Percentiles rank a stretch among this genome's conserved stretches.
Evolutionary conservation across 2,329 filamentous ascomycete genomes (phyloP).

Genomic region (Epichloe hybrida): DNA sequence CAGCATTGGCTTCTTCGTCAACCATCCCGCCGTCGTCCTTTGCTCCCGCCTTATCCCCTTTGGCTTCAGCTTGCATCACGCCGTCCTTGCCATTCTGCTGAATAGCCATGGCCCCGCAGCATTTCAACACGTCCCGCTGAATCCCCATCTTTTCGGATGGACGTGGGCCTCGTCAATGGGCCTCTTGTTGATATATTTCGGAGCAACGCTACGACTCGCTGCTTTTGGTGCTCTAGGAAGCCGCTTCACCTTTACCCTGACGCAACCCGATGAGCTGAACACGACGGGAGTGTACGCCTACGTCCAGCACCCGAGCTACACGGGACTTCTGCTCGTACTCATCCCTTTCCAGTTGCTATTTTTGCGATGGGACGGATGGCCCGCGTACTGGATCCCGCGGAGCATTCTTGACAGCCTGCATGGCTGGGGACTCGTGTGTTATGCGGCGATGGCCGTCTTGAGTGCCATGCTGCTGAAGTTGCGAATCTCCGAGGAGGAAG

Average conservation of each 20-base stretch:
- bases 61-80: neutral
- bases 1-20: neutral
- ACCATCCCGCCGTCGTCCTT: neutral
- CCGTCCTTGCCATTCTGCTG: neutral
- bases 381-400: conserved; percentile 25
- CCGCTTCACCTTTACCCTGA: conserved; percentile 40
- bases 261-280: conserved; percentile 29
- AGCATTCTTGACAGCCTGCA: conserved; percentile 5
- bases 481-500: conserved; percentile 34
- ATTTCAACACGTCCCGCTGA: conserved; percentile 7
- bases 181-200: conserved; percentile 16
- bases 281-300: conserved; percentile 32
- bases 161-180: conserved; percentile 16
- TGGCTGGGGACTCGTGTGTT: conserved; percentile 1
- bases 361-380: conserved; percentile 22
- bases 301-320: conserved; percentile 40
- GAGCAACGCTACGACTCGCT: conserved; percentile 18
- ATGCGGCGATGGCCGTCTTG: neutral
- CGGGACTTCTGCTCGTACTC: conserved; percentile 25
- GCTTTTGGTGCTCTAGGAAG: conserved; percentile 32
- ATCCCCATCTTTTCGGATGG: conserved; percentile 19
- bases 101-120: neutral
- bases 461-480: conserved; percentile 3
- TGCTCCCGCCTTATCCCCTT: neutral
- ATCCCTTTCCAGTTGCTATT: conserved; percentile 20